These are phyloP conservation scores for Musa balbisiana DNA, from an alignment of 202 grass and related monocot genomes.

Conservation along the genomic window DNA sequence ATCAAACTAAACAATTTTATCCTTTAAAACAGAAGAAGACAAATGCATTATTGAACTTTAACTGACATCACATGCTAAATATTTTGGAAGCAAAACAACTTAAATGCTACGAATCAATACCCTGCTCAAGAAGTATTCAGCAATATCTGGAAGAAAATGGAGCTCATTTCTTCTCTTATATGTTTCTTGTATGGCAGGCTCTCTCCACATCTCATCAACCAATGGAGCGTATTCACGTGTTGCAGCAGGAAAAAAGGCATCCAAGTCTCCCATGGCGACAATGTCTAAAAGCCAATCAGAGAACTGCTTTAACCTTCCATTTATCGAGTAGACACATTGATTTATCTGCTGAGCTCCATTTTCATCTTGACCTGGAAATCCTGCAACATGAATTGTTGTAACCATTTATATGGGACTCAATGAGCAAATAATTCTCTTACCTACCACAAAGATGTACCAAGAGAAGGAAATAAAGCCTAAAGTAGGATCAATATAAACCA, in stretches of 20 bases:
- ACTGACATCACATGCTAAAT: neutral
- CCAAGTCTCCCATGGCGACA: slow-evolving; percentile 83
- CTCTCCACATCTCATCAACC: slow-evolving; percentile 83
- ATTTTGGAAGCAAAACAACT: neutral
- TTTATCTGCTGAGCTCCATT: slow-evolving; percentile 22
- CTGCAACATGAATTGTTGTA: slow-evolving; percentile 17
- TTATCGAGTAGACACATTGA: slow-evolving; percentile 73
- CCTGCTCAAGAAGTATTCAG: slow-evolving; percentile 81
- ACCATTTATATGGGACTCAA: neutral
- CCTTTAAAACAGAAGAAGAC: neutral
- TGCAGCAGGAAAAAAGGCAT: slow-evolving; percentile 89
- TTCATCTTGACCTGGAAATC: slow-evolving; percentile 42
- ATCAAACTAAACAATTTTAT: too few species aligned
- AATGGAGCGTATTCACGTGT: slow-evolving; percentile 87
- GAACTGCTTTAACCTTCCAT: slow-evolving; percentile 83
- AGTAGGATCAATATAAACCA: too few species aligned
- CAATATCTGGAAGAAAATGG: slow-evolving; percentile 82
- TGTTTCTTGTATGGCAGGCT: slow-evolving; percentile 91
- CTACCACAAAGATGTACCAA: neutral
- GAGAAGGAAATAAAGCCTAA: neutral
- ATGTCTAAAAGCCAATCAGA: slow-evolving; percentile 98
- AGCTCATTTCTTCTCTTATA: slow-evolving; percentile 85
- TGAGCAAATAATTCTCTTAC: neutral
- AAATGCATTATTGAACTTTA: neutral
- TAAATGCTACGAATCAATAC: slow-evolving; percentile 31